Evolutionary conservation across 371 early-diverging fungal genomes (phyloP).

Genomic region (Syncephalastrum sp.): DNA sequence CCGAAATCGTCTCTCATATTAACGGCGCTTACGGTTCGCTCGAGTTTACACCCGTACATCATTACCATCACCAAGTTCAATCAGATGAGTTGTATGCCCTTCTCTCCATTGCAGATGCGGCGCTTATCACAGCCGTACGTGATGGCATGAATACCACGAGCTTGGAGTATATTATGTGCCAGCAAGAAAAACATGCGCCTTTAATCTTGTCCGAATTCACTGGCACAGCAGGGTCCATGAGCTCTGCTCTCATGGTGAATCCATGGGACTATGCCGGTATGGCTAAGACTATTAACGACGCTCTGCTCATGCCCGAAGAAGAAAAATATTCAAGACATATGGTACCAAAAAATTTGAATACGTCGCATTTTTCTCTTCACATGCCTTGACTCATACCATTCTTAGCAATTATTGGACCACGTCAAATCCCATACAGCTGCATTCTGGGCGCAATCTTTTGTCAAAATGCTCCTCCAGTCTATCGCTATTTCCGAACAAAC

Average conservation of each 20-base stretch:
- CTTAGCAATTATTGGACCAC: conserved; percentile 79
- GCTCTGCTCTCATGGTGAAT: conserved; percentile 92
- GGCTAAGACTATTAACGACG: conserved; percentile 88
- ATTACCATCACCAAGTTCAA: conserved; percentile 93
- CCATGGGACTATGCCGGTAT: conserved; percentile 98
- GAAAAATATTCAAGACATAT: conserved; percentile 79
- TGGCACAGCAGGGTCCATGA: conserved; percentile 93
- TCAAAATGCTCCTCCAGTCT: conserved; percentile 55
- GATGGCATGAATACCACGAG: conserved; percentile 99
- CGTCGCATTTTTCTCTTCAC: conserved; percentile 1
- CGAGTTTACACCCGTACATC: conserved; percentile 93
- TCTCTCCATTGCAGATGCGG: conserved; percentile 91
- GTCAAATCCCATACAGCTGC: conserved; percentile 89
- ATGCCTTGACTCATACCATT: background rate
- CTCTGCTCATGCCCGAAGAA: conserved; percentile 79
- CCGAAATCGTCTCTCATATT: conserved; percentile 88
- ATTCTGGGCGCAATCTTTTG: conserved; percentile 90
- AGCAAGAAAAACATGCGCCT: conserved; percentile 87
- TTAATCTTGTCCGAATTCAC: conserved; percentile 97
- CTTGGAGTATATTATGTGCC: conserved; percentile 97
- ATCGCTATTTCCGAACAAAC: conserved; percentile 52
- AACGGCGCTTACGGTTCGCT: conserved; percentile 95
- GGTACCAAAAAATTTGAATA: conserved; percentile 30
- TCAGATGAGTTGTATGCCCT: conserved; percentile 95
- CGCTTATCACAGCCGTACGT: conserved; percentile 91